These are phyloP conservation scores for Tricholoma matsutake DNA, from an alignment of 768 basidiomycete genomes.

Conservation along the genomic window DNA sequence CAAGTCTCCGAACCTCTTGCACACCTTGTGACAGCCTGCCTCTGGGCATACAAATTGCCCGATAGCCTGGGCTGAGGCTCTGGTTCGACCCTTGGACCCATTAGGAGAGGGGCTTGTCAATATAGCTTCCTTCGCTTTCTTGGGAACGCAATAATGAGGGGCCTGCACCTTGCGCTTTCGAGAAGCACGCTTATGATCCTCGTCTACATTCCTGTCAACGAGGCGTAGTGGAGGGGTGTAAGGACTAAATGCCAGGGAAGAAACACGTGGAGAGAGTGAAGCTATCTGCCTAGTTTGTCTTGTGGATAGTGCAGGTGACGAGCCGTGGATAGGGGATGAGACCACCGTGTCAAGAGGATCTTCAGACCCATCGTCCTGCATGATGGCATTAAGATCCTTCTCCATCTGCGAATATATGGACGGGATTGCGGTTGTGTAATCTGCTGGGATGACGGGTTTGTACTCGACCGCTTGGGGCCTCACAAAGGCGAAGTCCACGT, in stretches of 20 bases:
- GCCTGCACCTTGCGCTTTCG: not conserved
- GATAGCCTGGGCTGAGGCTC: not conserved
- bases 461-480: conserved; percentile 1
- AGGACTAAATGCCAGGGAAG: not conserved
- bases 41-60: not conserved
- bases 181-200: not conserved
- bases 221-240: not conserved
- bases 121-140: not conserved
- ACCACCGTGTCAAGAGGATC: not conserved
- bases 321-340: not conserved
- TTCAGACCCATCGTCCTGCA: not conserved
- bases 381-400: not conserved
- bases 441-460: not conserved
- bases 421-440: not conserved
- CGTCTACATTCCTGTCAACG: not conserved
- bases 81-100: not conserved
- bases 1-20: conserved; percentile 8
- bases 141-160: not conserved
- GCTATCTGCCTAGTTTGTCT: not conserved
- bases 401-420: not conserved
- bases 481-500: not conserved
- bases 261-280: not conserved
- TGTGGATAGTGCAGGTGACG: not conserved
- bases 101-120: not conserved
- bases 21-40: conserved; percentile 7